Percentiles rank a stretch among this genome's conserved stretches.
phyloP scores from a whole-genome alignment of 2,329 filamentous ascomycete species.

The Didymella exigua region DNA sequence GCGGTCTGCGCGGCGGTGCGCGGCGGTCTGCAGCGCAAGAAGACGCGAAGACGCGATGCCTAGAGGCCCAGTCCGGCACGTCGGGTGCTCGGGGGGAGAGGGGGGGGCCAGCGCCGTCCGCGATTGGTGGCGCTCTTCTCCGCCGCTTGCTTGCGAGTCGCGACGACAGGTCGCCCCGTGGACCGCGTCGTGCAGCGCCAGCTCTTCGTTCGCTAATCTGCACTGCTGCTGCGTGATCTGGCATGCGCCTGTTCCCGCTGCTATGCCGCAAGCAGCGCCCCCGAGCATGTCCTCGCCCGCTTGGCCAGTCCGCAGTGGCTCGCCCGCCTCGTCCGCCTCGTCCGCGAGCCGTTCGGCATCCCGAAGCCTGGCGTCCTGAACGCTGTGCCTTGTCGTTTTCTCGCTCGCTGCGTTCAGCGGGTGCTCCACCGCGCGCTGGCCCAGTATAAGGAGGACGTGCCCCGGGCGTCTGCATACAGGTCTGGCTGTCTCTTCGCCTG shows the following conservation, averaged over 20 bases:
- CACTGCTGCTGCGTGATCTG: slow-evolving; percentile 7
- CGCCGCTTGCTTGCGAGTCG: neutral
- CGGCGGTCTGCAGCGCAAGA: neutral
- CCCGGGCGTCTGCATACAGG: neutral
- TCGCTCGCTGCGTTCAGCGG: slow-evolving; percentile 3
- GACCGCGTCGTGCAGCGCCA: too few species aligned
- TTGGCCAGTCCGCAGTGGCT: neutral
- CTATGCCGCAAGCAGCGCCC: slow-evolving; percentile 1
- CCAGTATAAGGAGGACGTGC: slow-evolving; percentile 12
- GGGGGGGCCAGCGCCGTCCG: too few species aligned
- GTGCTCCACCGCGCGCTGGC: neutral
- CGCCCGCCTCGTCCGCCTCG: too few species aligned
- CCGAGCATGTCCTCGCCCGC: neutral
- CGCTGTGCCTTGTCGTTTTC: slow-evolving; percentile 25
- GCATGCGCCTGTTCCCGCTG: neutral
- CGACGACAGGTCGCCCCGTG: slow-evolving; percentile 1
- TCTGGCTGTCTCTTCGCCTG: neutral
- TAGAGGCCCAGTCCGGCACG: too few species aligned
- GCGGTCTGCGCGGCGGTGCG: neutral
- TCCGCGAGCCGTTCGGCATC: slow-evolving; percentile 23
- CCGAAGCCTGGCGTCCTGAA: slow-evolving; percentile 9
- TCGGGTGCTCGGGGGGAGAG: neutral
- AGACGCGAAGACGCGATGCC: neutral
- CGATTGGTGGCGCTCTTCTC: neutral
- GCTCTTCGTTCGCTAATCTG: slow-evolving; percentile 15